These are phyloP conservation scores for Purpureocillium lavendulum DNA, from an alignment of 2,329 filamentous ascomycete genomes.

Conservation along the genomic window DNA sequence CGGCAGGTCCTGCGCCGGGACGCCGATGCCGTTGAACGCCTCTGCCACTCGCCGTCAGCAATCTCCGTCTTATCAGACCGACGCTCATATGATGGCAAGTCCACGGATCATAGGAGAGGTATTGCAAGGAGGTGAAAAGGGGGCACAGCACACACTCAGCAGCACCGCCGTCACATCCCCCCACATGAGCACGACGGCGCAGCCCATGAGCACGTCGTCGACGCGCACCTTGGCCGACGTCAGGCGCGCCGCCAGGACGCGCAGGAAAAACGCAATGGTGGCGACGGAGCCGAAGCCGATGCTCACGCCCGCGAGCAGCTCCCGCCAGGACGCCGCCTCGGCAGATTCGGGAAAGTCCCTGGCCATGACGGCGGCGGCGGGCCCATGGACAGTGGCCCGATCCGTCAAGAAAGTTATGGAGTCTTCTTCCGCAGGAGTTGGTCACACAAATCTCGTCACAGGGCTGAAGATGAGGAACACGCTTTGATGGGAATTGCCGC, in stretches of 20 bases:
- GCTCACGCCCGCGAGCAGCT: conserved; percentile 1
- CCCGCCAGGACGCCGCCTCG: conserved; percentile 4
- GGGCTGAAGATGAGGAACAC: too few species aligned
- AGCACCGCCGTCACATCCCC: conserved; percentile 6
- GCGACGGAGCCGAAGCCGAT: conserved; percentile 5
- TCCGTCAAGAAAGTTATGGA: too few species aligned
- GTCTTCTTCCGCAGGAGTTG: too few species aligned
- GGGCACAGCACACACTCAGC: conserved; percentile 3
- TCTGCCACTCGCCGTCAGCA: neutral
- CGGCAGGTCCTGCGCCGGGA: conserved; percentile 1
- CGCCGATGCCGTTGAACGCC: conserved; percentile 6
- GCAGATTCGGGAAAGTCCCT: conserved; percentile 1
- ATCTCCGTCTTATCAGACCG: too few species aligned
- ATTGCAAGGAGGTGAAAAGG: neutral
- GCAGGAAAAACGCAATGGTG: conserved; percentile 2
- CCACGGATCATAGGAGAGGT: neutral
- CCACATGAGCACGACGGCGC: conserved; percentile 8
- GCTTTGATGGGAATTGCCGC: too few species aligned
- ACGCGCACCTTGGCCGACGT: conserved; percentile 2
- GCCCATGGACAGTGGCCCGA: too few species aligned
- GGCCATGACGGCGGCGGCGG: neutral
- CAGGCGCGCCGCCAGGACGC: conserved; percentile 5
- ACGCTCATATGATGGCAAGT: too few species aligned
- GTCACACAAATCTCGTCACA: too few species aligned
- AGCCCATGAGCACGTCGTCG: conserved; percentile 8